A percentile compares a stretch with the other conserved stretches of the same genome.
phyloP scores from a whole-genome alignment of 2,329 filamentous ascomycete genomes.

The Xylaria sp. region DNA sequence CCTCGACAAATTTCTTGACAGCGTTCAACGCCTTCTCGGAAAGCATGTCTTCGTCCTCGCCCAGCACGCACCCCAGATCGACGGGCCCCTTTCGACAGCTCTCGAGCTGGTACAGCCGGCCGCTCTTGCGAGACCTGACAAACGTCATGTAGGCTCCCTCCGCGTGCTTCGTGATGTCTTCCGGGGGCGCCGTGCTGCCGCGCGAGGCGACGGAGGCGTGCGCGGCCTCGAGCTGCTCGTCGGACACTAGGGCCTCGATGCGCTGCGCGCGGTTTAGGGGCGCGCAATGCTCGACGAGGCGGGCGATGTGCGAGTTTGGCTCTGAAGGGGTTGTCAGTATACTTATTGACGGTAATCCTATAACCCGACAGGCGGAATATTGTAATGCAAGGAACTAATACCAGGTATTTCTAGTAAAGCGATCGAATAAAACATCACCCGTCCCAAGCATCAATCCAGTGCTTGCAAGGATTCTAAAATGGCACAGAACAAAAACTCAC shows the following conservation, averaged over 20 bases:
- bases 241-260: constrained; percentile 25
- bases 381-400: too few species aligned
- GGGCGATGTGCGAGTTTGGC: constrained; percentile 27
- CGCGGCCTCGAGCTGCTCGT: constrained; percentile 24
- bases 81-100: constrained; percentile 32
- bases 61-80: constrained; percentile 28
- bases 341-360: too few species aligned
- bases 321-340: constrained; percentile 13
- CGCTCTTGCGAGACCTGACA: constrained; percentile 21
- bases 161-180: constrained; percentile 11
- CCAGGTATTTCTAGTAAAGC: neutral
- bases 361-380: neutral
- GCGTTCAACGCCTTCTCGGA: constrained; percentile 27
- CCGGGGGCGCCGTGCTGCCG: constrained; percentile 32
- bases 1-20: constrained; percentile 21
- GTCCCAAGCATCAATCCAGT: neutral
- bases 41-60: constrained; percentile 32
- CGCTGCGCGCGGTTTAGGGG: constrained; percentile 27
- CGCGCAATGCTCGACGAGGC: constrained; percentile 25
- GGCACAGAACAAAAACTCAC: constrained; percentile 33
- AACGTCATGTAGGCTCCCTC: constrained; percentile 36
- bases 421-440: neutral
- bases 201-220: constrained; percentile 32
- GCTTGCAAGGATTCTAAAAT: neutral
- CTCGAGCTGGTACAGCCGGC: constrained; percentile 35